phyloP scores from a whole-genome alignment of 352 stramenopile genomes.

The Pseudoperonospora humuli region DNA sequence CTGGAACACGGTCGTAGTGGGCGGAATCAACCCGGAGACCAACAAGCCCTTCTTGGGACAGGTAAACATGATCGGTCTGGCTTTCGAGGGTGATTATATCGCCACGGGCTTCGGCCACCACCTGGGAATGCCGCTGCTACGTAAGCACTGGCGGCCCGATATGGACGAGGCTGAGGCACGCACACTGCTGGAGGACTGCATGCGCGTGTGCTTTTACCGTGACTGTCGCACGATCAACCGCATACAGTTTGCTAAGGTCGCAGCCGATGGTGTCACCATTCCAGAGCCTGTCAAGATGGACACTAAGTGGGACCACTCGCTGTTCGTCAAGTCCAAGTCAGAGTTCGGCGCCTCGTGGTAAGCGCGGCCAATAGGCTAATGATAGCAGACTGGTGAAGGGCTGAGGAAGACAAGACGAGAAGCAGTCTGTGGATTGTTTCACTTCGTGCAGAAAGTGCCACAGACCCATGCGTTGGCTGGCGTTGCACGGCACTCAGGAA shows the following conservation, averaged over 20 bases:
- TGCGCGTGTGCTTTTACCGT: slow-evolving; percentile 97
- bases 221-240: slow-evolving; percentile 97
- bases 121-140: slow-evolving; percentile 94
- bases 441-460: not conserved
- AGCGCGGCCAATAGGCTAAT: slow-evolving; percentile 5
- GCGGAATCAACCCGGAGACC: slow-evolving; percentile 87
- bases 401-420: not conserved
- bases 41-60: slow-evolving; percentile 92
- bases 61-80: slow-evolving; percentile 96
- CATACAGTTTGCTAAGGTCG: slow-evolving; percentile 96
- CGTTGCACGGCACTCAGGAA: not conserved
- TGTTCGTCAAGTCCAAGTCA: slow-evolving; percentile 85
- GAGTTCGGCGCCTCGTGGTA: slow-evolving; percentile 87
- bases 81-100: slow-evolving; percentile 95
- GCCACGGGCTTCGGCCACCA: slow-evolving; percentile 97
- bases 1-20: slow-evolving; percentile 97
- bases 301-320: slow-evolving; percentile 90
- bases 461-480: not conserved
- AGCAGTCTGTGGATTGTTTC: not conserved
- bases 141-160: slow-evolving; percentile 91
- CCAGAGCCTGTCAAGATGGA: slow-evolving; percentile 93
- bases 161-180: slow-evolving; percentile 91
- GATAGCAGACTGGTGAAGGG: not conserved
- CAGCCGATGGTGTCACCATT: slow-evolving; percentile 79
- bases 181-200: slow-evolving; percentile 94